These are phyloP conservation scores for Fabrea salina DNA, from an alignment of 169 alveolate genomes.

Conservation along the genomic window DNA sequence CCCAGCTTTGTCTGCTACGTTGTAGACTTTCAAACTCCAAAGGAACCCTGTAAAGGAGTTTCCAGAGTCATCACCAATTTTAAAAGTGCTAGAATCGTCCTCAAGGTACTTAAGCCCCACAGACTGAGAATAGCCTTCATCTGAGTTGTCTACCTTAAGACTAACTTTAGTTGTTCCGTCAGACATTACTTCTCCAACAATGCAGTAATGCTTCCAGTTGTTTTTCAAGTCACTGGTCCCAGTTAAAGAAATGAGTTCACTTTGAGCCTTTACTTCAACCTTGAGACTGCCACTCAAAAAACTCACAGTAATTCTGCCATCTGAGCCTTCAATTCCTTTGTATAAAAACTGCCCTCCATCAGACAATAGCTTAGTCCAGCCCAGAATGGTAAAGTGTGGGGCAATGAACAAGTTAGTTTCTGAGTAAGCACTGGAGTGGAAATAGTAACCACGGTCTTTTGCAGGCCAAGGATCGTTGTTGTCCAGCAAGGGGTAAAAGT, in stretches of 20 bases:
- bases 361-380: neutral
- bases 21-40: neutral
- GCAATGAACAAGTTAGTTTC: neutral
- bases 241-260: neutral
- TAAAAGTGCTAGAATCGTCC: no score
- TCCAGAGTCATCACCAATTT: no score
- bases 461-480: constrained; percentile 2
- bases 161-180: neutral
- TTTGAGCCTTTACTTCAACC: neutral
- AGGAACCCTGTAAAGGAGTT: neutral
- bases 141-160: neutral
- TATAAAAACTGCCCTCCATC: constrained; percentile 7
- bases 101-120: no score
- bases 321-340: neutral
- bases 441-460: constrained; percentile 8
- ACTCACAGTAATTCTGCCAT: neutral
- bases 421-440: neutral
- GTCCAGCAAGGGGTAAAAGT: neutral
- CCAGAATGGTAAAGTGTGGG: neutral
- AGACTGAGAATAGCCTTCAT: no score
- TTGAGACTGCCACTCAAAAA: neutral
- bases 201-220: neutral
- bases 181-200: neutral
- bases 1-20: no score
- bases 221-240: neutral